Percentiles rank a stretch among this genome's conserved stretches.
Conservation (phyloP, 768 basidiomycete species). For the Amanita pallidorosea region DNA sequence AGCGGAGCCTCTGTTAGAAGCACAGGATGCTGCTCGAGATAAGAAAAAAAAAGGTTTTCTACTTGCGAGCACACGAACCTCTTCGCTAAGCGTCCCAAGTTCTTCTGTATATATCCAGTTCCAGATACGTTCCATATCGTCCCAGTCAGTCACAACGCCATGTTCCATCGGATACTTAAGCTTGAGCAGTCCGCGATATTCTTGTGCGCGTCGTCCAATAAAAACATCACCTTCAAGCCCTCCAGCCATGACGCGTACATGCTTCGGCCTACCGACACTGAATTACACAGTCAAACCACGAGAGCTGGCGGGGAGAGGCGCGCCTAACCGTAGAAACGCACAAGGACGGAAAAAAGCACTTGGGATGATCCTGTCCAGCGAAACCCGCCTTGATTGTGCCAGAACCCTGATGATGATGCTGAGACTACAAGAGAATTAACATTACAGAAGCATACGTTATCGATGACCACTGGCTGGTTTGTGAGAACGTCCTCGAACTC, state of each 20-base stretch:
- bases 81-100: conserved; percentile 90
- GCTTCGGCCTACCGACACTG: conserved; percentile 95
- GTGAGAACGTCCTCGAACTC: conserved; percentile 93
- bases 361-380: conserved; percentile 97
- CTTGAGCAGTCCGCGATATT: conserved; percentile 89
- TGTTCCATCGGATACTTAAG: conserved; percentile 99
- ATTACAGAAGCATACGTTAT: conserved; percentile 61
- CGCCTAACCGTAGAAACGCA: conserved; percentile 43
- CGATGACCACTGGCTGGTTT: conserved; percentile 98
- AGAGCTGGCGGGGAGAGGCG: conserved; percentile 14
- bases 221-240: conserved; percentile 95
- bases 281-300: conserved; percentile 9
- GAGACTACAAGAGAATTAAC: conserved; percentile 10
- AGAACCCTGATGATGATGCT: conserved; percentile 60
- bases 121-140: conserved; percentile 99
- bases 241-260: conserved; percentile 95
- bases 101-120: conserved; percentile 96
- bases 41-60: conserved; percentile 10
- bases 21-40: conserved; percentile 77
- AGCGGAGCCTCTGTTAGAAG: conserved; percentile 94
- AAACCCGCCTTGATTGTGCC: conserved; percentile 99
- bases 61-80: conserved; percentile 40
- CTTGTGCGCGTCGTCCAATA: conserved; percentile 92
- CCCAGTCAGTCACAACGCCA: conserved; percentile 99
- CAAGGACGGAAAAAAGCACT: conserved; percentile 99